Evolutionary conservation across 1,284 basidiomycete species (phyloP).

Genomic region (Pseudozyma sp.): DNA sequence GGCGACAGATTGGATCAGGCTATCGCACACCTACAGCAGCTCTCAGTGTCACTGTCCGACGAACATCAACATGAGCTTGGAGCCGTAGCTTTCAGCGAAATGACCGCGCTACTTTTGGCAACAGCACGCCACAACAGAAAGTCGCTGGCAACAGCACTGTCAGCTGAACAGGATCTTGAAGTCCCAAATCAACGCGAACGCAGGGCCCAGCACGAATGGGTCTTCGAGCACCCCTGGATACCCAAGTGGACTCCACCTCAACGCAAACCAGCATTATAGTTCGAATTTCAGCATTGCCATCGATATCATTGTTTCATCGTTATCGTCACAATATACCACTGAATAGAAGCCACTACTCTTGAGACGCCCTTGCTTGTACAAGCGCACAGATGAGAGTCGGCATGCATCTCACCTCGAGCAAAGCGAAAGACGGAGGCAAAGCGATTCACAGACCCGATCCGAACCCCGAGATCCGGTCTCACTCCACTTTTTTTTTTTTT

Average conservation of each 20-base stretch:
- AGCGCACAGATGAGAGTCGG: too few species aligned
- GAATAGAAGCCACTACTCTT: too few species aligned
- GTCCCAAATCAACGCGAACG: neutral
- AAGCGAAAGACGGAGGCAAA: too few species aligned
- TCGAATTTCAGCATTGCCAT: too few species aligned
- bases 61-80: constrained; percentile 13
- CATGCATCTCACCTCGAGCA: too few species aligned
- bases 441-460: neutral
- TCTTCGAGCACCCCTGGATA: constrained; percentile 39
- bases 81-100: constrained; percentile 4
- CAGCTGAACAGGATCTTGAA: neutral
- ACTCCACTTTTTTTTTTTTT: constrained; percentile 18
- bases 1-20: constrained; percentile 16
- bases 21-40: constrained; percentile 11
- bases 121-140: constrained; percentile 25
- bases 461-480: constrained; percentile 12
- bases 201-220: neutral
- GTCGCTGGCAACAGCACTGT: neutral
- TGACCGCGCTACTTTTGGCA: constrained; percentile 14
- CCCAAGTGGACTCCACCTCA: constrained; percentile 16
- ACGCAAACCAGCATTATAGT: too few species aligned
- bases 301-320: too few species aligned
- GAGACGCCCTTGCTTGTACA: too few species aligned
- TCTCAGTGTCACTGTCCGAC: constrained; percentile 5
- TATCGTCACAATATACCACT: too few species aligned